Evolutionary conservation across 2,329 filamentous ascomycete genomes (phyloP).

Genomic region (Cercospora zeina): DNA sequence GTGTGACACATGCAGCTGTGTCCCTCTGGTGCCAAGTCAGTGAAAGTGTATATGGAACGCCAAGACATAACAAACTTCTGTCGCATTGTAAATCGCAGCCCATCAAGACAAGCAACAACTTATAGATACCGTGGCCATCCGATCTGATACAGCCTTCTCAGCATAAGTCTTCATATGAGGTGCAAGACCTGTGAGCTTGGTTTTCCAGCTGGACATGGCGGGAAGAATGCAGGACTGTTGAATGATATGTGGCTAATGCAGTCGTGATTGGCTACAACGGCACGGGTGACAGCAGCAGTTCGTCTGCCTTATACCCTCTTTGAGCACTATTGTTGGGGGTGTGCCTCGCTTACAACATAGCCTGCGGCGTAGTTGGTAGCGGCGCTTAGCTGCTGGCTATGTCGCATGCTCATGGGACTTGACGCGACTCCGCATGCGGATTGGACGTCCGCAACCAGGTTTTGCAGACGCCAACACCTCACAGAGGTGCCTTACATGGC

Average conservation of each 20-base stretch:
- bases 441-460: too few species aligned
- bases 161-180: not conserved
- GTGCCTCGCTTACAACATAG: not conserved
- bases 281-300: not conserved
- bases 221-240: not conserved
- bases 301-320: not conserved
- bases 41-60: not conserved
- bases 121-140: not conserved
- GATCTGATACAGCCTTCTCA: not conserved
- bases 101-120: not conserved
- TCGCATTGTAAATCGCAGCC: not conserved
- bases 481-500: too few species aligned
- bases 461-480: too few species aligned
- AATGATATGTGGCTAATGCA: not conserved
- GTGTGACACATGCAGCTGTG: not conserved
- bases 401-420: not conserved
- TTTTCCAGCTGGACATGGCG: not conserved
- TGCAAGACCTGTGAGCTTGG: not conserved
- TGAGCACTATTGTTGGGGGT: not conserved
- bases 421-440: too few species aligned
- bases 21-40: not conserved
- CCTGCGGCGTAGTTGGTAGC: not conserved
- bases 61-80: not conserved
- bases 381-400: not conserved
- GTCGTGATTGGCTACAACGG: not conserved